Evolutionary conservation across 495 filamentous ascomycete genomes (phyloP), one percentile per base, ranked within the genome.

Genomic region (Neurospora sp.): DNA sequence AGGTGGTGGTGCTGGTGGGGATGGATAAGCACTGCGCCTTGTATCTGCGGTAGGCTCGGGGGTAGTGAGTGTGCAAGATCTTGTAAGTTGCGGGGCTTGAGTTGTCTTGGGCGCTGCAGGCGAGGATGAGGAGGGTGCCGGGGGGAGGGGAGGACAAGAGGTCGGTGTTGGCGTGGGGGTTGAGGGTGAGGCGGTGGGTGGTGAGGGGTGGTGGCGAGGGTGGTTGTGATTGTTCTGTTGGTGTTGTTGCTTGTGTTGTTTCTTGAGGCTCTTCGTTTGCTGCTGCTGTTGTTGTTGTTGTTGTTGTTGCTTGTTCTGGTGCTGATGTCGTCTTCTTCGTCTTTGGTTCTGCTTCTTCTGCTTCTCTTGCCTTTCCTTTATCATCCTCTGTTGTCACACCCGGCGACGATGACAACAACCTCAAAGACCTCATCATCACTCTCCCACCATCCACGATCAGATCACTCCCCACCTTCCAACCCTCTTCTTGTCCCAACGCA

Each of bases 71-170:
- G n/a, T 40, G 68, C 42, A 81, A 81, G 35, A 59, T 71, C 0
- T 22, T 35, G 31, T 69, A 80, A 37, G 35, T 77, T 39, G 77
- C 77, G 69, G 70, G 75, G 42, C 73, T 69, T 77, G 76, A 80
- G 31, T 70, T 70, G 42, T 77, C 78, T 12, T 72, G 8, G 42
- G 44, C 20, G 72, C 79, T 80, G 74, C 78, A 80, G 35, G 78
- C 74, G 75, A 78, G 75, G 73, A 80, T 80, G 47, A 81, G 72
- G 42, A 79, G 71, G 7, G 76, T 70, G 44, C 72, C 65, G 20
- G 74, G 71, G 7, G 78, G 77, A n/a, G 70, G 44, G 72, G 53
- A 14, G 1, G 53, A 65, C 4, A 80, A 80, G 61, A 79, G 45
- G 71, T 81, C 71, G 70, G 74, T 75, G 1, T 27, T 14, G 8